These are phyloP conservation scores for Didymella pomorum DNA, from an alignment of 2,329 filamentous ascomycete species.

Conservation along the genomic window DNA sequence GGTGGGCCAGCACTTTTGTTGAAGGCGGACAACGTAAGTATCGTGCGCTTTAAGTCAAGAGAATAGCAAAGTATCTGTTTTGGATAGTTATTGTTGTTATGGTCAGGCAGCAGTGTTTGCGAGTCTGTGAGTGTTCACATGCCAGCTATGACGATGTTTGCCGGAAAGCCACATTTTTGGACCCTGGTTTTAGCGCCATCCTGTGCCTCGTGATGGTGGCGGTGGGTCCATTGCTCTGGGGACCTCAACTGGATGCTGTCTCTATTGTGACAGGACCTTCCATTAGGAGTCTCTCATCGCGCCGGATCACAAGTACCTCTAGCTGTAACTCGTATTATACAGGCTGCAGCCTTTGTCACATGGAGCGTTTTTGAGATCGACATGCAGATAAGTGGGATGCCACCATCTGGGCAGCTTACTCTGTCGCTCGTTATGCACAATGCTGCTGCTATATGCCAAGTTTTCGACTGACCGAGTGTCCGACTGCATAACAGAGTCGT, in stretches of 20 bases:
- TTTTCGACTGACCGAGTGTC: neutral
- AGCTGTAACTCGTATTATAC: neutral
- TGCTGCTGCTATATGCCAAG: neutral
- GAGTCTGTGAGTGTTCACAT: conserved; percentile 15
- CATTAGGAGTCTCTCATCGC: neutral
- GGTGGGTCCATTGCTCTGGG: neutral
- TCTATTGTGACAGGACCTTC: no score
- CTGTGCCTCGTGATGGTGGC: neutral
- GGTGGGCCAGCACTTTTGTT: neutral
- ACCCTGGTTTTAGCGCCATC: conserved; percentile 28
- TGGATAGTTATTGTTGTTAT: neutral
- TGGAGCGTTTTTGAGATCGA: neutral
- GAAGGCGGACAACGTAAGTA: neutral
- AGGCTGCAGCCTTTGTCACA: neutral
- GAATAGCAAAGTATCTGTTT: neutral
- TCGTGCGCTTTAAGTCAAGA: neutral
- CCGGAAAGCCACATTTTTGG: conserved; percentile 13
- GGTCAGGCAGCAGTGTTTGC: conserved; percentile 19
- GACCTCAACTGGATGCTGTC: neutral
- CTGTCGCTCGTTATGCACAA: neutral
- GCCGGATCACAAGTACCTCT: neutral
- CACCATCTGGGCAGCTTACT: neutral
- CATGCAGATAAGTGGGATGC: neutral
- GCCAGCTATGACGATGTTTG: conserved; percentile 33
- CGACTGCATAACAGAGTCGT: neutral